phyloP scores from a whole-genome alignment of 1,139 yeast species.

The Yamadazyma spencermartinsiae region DNA sequence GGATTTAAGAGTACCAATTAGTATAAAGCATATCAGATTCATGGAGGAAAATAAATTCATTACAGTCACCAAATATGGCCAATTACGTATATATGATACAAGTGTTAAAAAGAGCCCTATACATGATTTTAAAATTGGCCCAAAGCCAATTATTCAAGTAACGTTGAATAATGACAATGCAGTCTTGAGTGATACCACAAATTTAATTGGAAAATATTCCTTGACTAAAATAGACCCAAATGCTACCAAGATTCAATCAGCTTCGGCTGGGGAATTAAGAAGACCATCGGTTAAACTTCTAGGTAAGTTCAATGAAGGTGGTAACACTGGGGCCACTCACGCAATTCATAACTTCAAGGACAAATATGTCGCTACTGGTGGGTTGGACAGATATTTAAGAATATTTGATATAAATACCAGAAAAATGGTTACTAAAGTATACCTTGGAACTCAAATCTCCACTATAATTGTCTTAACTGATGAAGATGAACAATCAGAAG shows the following conservation, averaged over 20 bases:
- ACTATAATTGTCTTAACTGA: conserved; percentile 52
- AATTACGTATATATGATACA: conserved; percentile 63
- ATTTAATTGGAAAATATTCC: conserved; percentile 54
- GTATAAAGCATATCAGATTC: conserved; percentile 57
- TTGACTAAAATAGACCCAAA: conserved; percentile 38
- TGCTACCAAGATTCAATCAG: conserved; percentile 41
- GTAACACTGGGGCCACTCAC: conserved; percentile 48
- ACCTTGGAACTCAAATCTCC: conserved; percentile 71
- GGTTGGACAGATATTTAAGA: conserved; percentile 82
- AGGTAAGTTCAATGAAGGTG: conserved; percentile 45
- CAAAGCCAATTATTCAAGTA: conserved; percentile 47
- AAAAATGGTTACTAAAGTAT: conserved; percentile 67
- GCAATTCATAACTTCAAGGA: conserved; percentile 27
- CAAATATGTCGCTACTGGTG: conserved; percentile 57
- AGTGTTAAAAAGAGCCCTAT: conserved; percentile 60
- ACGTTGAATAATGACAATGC: conserved; percentile 39
- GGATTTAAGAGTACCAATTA: conserved; percentile 68
- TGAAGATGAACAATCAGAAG: conserved; percentile 34
- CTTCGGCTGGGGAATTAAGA: conserved; percentile 44
- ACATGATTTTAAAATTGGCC: conserved; percentile 46
- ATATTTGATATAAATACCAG: conserved; percentile 65
- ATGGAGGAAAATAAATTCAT: conserved; percentile 44
- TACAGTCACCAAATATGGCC: conserved; percentile 71
- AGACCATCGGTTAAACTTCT: conserved; percentile 40
- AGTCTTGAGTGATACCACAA: conserved; percentile 57